Evolutionary conservation across 768 basidiomycete species (phyloP).

Genomic region (Naganishia onofrii): DNA sequence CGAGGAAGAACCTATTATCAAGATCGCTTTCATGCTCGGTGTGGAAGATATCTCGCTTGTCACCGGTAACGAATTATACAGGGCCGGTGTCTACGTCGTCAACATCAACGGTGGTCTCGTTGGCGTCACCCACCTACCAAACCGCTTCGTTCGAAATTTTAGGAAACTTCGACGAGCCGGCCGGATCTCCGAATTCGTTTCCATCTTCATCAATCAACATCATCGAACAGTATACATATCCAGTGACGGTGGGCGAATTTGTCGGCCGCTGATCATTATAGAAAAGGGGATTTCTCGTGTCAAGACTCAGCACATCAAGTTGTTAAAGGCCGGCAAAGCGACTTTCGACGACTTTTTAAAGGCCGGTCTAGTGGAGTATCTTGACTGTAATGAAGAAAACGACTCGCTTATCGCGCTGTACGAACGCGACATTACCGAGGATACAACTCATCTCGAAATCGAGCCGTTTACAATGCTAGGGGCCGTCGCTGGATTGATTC

Average conservation of each 20-base stretch:
- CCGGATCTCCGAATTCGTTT: slow-evolving; percentile 90
- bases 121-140: slow-evolving; percentile 81
- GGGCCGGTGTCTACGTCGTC: slow-evolving; percentile 86
- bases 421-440: slow-evolving; percentile 74
- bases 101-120: slow-evolving; percentile 96
- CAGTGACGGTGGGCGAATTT: slow-evolving; percentile 94
- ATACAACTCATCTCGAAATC: slow-evolving; percentile 94
- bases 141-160: slow-evolving; percentile 83
- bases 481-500: slow-evolving; percentile 95
- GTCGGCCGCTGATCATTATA: slow-evolving; percentile 94
- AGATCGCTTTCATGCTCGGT: slow-evolving; percentile 88
- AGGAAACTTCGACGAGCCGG: slow-evolving; percentile 87
- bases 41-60: slow-evolving; percentile 92
- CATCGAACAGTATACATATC: slow-evolving; percentile 94
- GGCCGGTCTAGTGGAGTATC: slow-evolving; percentile 90
- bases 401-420: slow-evolving; percentile 94
- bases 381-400: slow-evolving; percentile 99
- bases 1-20: slow-evolving; percentile 88
- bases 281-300: slow-evolving; percentile 76
- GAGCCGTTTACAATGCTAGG: slow-evolving; percentile 97
- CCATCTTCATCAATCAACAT: slow-evolving; percentile 88
- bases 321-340: slow-evolving; percentile 72
- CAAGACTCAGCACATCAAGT: slow-evolving; percentile 72
- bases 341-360: slow-evolving; percentile 92
- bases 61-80: slow-evolving; percentile 94